Base-by-base conservation (phyloP, 2,329 filamentous ascomycete genomes). In the Curvularia sp. region DNA sequence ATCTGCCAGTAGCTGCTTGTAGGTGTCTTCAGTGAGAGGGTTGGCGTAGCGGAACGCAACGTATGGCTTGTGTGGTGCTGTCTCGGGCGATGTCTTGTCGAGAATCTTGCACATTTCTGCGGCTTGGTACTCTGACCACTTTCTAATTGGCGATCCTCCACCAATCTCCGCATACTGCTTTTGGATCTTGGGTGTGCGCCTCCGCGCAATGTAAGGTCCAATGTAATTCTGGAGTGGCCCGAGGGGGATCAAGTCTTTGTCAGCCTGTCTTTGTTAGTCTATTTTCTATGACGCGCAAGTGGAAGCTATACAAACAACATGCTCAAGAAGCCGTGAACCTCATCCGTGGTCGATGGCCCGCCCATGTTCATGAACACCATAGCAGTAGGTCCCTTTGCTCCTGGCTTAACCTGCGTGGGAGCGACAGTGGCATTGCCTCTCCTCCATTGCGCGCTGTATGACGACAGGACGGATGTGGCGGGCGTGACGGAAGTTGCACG, bases 301-400 rank as follows among this genome's bases (percentile, higher is more conserved):
- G 28, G 18, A 23, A 42, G 49, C 79, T 90, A 58, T 85, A 96
- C 94, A 80, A 99, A 99, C 67, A 99, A 82, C 68, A 93, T 88
- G 76, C 90, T 95, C 47, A 99, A 81, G 74, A 98, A 99, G 78
- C 89, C 87, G 69, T 89, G 89, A 34, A 99, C 95, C 80, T 99
- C 93, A 66, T 89, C 86, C 4, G 89, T 90, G 3, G 91, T 97
- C 1, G 92, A 91, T 3, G 95, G 95, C 0, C 95, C 95, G 59
- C 95, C 95, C 95, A 99, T 99, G 80, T 99, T 99, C 80, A 99
- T 87, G 74, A 99, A 97, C 13, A 99, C 95, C 87, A 99, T 98
- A 42, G 95, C 95, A 4, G 95, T 99, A 7, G 93, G 93, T 0
- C 94, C 94, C 73, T 91, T 85, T 2, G 85, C 83, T 48, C 84